A percentile compares a stretch with the other conserved stretches of the same genome.
phyloP scores from a whole-genome alignment of 257 asterid genomes.

The Thymus mandschuricus region DNA sequence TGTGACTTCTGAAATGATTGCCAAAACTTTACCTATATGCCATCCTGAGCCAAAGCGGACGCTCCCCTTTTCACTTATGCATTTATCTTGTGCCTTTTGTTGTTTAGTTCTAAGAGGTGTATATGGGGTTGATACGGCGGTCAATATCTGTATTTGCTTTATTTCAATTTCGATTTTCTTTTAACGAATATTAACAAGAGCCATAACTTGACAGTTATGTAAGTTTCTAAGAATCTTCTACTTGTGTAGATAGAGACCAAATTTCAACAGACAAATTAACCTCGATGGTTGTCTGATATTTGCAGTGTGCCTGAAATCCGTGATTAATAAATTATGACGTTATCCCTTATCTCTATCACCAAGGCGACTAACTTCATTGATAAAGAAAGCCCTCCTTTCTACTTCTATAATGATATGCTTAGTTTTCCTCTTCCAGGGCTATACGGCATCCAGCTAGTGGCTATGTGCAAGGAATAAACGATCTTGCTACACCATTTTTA shows the following conservation, averaged over 20 bases:
- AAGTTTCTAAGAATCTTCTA: not conserved
- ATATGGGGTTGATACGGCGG: too few species aligned
- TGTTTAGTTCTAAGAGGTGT: not conserved
- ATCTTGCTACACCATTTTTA: conserved; percentile 90
- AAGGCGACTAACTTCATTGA: not conserved
- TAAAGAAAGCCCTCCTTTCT: not conserved
- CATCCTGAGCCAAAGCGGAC: not conserved
- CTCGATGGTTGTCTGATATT: conserved; percentile 4
- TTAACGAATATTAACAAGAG: not conserved
- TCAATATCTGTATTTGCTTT: not conserved
- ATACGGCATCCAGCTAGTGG: conserved; percentile 99
- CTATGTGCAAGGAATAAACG: conserved; percentile 97
- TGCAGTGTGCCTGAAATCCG: not conserved
- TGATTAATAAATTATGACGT: not conserved
- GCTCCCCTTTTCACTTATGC: not conserved
- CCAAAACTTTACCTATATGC: not conserved
- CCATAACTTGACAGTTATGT: not conserved
- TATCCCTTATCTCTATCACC: not conserved
- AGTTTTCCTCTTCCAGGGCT: conserved; percentile 56
- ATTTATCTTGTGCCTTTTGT: not conserved
- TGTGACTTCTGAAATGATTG: not conserved
- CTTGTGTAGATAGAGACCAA: not conserved
- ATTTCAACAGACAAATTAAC: not conserved
- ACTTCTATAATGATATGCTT: not conserved
- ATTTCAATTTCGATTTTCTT: not conserved